Conservation (phyloP, 2,329 filamentous ascomycete genomes). For the Aspergillus floridensis region DNA sequence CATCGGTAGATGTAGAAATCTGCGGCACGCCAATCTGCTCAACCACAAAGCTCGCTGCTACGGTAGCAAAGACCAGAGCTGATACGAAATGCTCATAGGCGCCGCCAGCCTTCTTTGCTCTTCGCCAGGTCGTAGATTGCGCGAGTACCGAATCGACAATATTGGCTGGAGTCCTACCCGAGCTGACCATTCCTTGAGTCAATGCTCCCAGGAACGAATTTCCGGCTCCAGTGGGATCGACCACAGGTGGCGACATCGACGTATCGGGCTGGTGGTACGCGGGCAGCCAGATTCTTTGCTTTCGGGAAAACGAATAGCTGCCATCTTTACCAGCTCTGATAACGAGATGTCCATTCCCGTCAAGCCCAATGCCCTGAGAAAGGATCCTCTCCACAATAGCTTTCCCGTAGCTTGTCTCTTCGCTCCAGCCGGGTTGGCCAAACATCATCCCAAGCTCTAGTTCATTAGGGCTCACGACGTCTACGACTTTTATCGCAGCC, state of each 20-base stretch:
- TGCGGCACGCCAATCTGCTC: constrained; percentile 85
- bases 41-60: constrained; percentile 89
- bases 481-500: constrained; percentile 53
- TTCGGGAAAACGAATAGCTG: constrained; percentile 49
- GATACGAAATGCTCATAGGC: constrained; percentile 52
- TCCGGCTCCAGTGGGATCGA: constrained; percentile 93
- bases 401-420: constrained; percentile 26
- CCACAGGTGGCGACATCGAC: constrained; percentile 50
- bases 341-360: constrained; percentile 39
- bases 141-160: constrained; percentile 32
- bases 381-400: constrained; percentile 38
- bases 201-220: constrained; percentile 78
- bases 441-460: constrained; percentile 85
- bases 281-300: constrained; percentile 64
- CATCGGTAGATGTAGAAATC: constrained; percentile 30
- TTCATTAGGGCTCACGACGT: constrained; percentile 77
- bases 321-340: constrained; percentile 63
- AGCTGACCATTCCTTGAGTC: constrained; percentile 54
- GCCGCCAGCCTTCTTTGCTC: constrained; percentile 46
- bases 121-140: constrained; percentile 57
- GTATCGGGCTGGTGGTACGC: constrained; percentile 61
- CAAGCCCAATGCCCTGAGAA: constrained; percentile 36
- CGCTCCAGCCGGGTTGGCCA: constrained; percentile 49
- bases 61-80: constrained; percentile 72
- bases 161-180: constrained; percentile 31